Conservation (phyloP, 2,329 filamentous ascomycete genomes). For the Sporothrix mexicana region DNA sequence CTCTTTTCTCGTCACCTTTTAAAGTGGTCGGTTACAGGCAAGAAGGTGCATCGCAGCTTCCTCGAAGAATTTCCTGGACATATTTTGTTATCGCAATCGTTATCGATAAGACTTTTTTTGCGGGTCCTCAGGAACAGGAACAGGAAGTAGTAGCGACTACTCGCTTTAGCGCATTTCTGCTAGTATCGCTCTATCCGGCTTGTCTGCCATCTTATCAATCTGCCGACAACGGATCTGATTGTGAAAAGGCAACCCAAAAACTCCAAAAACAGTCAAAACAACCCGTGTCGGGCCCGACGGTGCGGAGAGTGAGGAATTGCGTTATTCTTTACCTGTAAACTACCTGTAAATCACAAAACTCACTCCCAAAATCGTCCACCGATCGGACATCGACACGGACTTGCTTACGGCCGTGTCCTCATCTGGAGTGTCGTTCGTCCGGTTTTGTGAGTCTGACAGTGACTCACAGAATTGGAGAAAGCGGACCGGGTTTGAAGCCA, state of each 20-base stretch:
- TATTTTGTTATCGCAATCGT: conserved; percentile 27
- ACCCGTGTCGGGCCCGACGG: not conserved
- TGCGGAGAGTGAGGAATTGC: not conserved
- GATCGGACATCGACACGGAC: not conserved
- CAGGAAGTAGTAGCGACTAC: not conserved
- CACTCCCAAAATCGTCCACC: not conserved
- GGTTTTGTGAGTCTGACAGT: not conserved
- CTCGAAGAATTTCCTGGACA: conserved; percentile 2
- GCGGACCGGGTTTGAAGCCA: too few species aligned
- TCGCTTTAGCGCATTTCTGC: not conserved
- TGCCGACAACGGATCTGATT: conserved; percentile 21
- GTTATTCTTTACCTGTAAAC: not conserved
- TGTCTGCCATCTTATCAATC: conserved; percentile 22
- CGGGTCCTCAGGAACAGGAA: conserved; percentile 19
- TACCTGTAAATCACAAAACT: not conserved
- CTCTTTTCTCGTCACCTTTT: too few species aligned
- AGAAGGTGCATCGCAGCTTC: not conserved
- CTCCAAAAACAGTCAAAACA: too few species aligned
- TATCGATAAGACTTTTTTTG: conserved; percentile 36
- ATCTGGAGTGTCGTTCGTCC: not conserved
- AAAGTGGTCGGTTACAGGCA: not conserved
- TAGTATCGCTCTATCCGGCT: not conserved
- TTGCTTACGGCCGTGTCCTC: not conserved
- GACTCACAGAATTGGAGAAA: not conserved
- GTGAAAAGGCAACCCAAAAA: too few species aligned